A percentile compares a stretch with the other conserved stretches of the same genome.
These are phyloP conservation scores for Debaryomyces castellii DNA, from an alignment of 805 yeast species.

Conservation along the genomic window DNA sequence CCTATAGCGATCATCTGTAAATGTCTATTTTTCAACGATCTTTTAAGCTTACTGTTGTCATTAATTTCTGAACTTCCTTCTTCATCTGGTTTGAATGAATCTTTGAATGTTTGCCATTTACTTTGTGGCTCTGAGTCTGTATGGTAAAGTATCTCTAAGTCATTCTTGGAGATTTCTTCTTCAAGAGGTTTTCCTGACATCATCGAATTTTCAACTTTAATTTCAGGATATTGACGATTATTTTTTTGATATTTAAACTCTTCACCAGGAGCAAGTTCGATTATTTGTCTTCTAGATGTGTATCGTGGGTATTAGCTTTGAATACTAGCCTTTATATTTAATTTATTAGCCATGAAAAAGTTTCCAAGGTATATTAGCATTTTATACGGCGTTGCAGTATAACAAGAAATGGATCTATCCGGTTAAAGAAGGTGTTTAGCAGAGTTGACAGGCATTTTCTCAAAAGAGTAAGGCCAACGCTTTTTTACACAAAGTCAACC, in stretches of 20 bases:
- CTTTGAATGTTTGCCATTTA: conserved; percentile 22
- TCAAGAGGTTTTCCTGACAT: background rate
- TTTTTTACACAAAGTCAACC: background rate
- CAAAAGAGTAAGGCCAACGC: background rate
- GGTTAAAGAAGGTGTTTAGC: background rate
- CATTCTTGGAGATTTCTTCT: background rate
- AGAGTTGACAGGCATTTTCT: background rate
- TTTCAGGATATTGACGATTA: background rate
- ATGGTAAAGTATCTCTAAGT: background rate
- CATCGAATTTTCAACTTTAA: background rate
- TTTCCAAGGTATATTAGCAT: background rate
- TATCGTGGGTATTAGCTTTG: background rate
- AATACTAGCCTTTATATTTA: no score
- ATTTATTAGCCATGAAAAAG: background rate
- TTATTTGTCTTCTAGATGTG: background rate
- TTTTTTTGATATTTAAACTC: background rate
- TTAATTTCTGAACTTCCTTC: conserved; percentile 28
- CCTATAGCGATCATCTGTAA: conserved; percentile 69
- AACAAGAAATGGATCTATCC: background rate
- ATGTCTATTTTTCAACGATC: conserved; percentile 54
- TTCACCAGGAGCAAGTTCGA: background rate
- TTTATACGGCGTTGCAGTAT: background rate
- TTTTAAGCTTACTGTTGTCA: conserved; percentile 31
- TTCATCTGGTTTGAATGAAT: conserved; percentile 31
- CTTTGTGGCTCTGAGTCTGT: background rate